Evolutionary conservation across 1,284 basidiomycete species (phyloP).

Genomic region (Exobasidium cylindrosporum): DNA sequence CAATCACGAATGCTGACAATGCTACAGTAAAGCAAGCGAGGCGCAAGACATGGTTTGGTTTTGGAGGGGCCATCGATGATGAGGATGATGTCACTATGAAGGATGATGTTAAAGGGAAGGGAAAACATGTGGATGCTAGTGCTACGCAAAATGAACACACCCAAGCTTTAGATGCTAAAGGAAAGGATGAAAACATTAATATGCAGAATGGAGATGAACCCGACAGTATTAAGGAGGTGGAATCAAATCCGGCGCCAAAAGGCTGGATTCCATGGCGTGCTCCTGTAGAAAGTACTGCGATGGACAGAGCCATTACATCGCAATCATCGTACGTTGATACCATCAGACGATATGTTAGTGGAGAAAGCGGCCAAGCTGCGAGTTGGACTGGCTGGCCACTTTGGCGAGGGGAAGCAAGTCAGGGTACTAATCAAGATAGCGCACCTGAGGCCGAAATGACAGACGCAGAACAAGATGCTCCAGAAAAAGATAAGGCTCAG

Average conservation of each 20-base stretch:
- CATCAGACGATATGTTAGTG: background rate
- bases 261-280: conserved; percentile 2
- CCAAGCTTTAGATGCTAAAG: background rate
- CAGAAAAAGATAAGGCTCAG: no score
- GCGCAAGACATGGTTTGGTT: conserved; percentile 19
- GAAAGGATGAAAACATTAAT: background rate
- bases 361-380: background rate
- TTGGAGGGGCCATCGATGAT: conserved; percentile 1
- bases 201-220: background rate
- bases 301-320: background rate
- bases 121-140: background rate
- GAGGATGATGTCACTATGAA: background rate
- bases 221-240: no score
- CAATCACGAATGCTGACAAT: background rate
- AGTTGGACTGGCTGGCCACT: background rate
- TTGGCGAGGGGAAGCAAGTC: background rate
- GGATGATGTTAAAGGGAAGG: background rate
- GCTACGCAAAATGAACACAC: background rate
- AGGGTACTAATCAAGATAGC: background rate
- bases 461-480: background rate
- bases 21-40: conserved; percentile 4
- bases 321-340: background rate
- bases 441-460: background rate
- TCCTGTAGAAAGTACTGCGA: background rate
- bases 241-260: background rate